Evolutionary conservation across 169 alveolate genomes (phyloP).

Genomic region (Plasmodium vivax): DNA sequence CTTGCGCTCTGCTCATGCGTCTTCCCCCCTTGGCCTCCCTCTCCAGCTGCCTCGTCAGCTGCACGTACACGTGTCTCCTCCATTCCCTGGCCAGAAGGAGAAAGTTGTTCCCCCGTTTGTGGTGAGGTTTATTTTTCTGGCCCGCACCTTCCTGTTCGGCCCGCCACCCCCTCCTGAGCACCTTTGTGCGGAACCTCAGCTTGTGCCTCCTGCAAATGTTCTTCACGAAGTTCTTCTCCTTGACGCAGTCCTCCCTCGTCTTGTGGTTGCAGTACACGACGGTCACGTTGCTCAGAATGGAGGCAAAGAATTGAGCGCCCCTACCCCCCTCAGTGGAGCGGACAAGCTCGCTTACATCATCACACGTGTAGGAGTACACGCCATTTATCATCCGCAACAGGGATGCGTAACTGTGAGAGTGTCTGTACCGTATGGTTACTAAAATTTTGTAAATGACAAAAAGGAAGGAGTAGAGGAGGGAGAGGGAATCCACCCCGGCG

Average conservation of each 20-base stretch:
- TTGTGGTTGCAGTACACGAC: slow-evolving; percentile 48
- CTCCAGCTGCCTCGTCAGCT: background rate
- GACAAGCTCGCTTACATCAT: slow-evolving; percentile 5
- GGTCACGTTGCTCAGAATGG: slow-evolving; percentile 30
- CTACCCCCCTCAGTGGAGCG: background rate
- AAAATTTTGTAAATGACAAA: slow-evolving; percentile 46
- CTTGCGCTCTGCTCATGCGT: background rate
- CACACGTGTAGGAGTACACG: slow-evolving; percentile 21
- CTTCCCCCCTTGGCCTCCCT: background rate
- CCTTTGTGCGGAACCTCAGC: slow-evolving; percentile 10
- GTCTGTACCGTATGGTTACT: slow-evolving; percentile 1
- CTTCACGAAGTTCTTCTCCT: slow-evolving; percentile 36
- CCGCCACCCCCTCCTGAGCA: background rate
- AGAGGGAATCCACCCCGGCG: slow-evolving; percentile 58
- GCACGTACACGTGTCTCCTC: slow-evolving; percentile 32
- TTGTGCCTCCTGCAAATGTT: slow-evolving; percentile 17
- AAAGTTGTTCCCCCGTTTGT: slow-evolving; percentile 11
- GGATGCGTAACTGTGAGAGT: background rate
- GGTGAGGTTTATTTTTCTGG: background rate
- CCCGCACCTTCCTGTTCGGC: background rate
- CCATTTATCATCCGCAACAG: background rate
- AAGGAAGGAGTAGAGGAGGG: slow-evolving; percentile 43
- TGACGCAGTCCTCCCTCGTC: slow-evolving; percentile 26
- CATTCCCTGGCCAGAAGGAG: slow-evolving; percentile 31
- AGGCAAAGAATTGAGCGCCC: background rate